Evolutionary conservation across 176 grass and related monocot genomes (phyloP).

Genomic region (Avena insularis): DNA sequence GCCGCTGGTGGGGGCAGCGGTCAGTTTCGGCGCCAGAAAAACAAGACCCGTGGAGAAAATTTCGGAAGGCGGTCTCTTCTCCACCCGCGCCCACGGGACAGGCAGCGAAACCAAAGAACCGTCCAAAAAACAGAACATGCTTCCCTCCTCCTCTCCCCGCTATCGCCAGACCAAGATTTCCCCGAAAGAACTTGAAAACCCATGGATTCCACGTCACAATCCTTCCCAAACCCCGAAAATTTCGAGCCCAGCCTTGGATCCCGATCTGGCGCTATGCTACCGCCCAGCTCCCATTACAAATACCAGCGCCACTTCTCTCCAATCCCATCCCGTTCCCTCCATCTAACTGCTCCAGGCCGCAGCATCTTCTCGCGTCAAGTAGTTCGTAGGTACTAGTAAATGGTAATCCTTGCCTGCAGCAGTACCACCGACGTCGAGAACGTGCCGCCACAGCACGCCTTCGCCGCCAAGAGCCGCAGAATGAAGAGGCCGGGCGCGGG

Average conservation of each 20-base stretch:
- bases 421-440: constrained; percentile 31
- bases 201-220: not conserved
- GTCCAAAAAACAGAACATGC: not conserved
- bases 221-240: constrained; percentile 1
- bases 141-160: not conserved
- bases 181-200: not conserved
- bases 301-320: constrained; percentile 9
- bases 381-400: not conserved
- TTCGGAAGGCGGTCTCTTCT: no score
- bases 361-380: not conserved
- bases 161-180: not conserved
- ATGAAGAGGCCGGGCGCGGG: constrained; percentile 36
- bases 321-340: not conserved
- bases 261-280: not conserved
- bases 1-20: no score
- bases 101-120: not conserved
- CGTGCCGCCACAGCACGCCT: constrained; percentile 31
- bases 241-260: not conserved
- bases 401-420: constrained; percentile 8
- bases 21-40: no score
- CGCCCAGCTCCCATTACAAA: constrained; percentile 24
- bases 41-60: no score
- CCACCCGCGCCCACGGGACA: no score
- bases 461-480: constrained; percentile 26
- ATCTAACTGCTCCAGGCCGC: not conserved